A percentile compares a stretch with the other conserved stretches of the same genome.
Evolutionary conservation across 2,329 filamentous ascomycete species (phyloP).

Genomic region (Penicillium sp.): DNA sequence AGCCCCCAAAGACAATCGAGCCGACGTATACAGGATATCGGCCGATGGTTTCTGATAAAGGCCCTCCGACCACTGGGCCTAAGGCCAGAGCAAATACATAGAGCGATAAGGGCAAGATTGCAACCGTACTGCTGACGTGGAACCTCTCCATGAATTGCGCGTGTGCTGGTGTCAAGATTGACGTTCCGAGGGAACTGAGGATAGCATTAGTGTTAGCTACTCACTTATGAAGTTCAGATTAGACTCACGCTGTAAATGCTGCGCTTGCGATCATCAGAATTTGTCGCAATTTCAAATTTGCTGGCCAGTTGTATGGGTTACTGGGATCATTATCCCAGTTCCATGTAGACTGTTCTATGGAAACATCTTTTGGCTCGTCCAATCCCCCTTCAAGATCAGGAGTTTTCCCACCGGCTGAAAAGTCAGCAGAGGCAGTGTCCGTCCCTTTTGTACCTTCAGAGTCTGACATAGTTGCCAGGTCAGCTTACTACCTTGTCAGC

Average conservation of each 20-base stretch:
- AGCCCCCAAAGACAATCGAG: conserved; percentile 10
- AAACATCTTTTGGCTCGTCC: background rate
- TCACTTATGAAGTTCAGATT: background rate
- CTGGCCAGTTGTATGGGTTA: conserved; percentile 20
- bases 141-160: conserved; percentile 16
- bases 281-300: conserved; percentile 9
- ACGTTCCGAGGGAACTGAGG: conserved; percentile 12
- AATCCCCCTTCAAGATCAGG: background rate
- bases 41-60: conserved; percentile 24
- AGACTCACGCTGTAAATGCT: conserved; percentile 16
- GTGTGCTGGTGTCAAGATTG: conserved; percentile 16
- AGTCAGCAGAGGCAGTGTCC: background rate
- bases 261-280: conserved; percentile 14
- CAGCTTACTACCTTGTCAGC: background rate
- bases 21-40: conserved; percentile 22
- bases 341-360: background rate
- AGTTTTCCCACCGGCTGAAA: background rate
- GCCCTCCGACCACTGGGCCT: conserved; percentile 24
- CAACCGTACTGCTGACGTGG: conserved; percentile 11
- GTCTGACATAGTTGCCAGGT: background rate
- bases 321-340: conserved; percentile 8
- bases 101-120: conserved; percentile 17
- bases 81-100: conserved; percentile 18
- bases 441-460: background rate
- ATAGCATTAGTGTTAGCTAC: background rate